phyloP scores from a whole-genome alignment of 495 filamentous ascomycete species.

The Delitschia confertaspora region DNA sequence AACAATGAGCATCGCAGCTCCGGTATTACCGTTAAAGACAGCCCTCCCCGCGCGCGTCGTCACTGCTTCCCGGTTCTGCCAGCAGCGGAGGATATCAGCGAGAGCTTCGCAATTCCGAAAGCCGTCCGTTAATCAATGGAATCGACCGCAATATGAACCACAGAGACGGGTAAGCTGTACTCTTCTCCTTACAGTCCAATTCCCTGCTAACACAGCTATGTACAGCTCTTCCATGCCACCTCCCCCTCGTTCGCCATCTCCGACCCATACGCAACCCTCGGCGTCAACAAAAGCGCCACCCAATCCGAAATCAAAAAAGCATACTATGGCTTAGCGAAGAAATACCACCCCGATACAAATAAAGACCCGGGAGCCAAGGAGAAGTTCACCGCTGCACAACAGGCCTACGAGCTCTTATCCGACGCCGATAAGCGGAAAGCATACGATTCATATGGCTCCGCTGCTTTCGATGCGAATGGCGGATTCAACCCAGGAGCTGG shows the following conservation, averaged over 20 bases:
- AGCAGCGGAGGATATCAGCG: conserved; percentile 16
- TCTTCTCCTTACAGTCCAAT: neutral
- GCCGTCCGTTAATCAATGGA: conserved; percentile 12
- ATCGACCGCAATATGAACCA: conserved; percentile 9
- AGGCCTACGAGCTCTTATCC: conserved; percentile 84
- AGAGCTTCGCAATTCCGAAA: conserved; percentile 11
- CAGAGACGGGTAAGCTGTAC: conserved; percentile 17
- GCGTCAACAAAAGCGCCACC: conserved; percentile 73
- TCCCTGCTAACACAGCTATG: neutral
- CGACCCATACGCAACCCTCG: conserved; percentile 79
- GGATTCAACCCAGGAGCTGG: conserved; percentile 56
- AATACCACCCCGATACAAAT: conserved; percentile 96
- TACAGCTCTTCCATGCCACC: conserved; percentile 72
- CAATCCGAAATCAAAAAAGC: conserved; percentile 91
- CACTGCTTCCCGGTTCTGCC: conserved; percentile 17
- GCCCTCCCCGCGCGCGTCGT: conserved; percentile 27
- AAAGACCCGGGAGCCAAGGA: conserved; percentile 88
- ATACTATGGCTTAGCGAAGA: conserved; percentile 96
- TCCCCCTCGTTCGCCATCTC: conserved; percentile 51
- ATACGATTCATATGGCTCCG: conserved; percentile 81
- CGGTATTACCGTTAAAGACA: conserved; percentile 25
- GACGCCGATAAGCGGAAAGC: conserved; percentile 85
- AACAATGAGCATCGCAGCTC: conserved; percentile 33
- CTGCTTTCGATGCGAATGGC: conserved; percentile 72
- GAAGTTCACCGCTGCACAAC: conserved; percentile 83